phyloP scores from a whole-genome alignment of 306 rosid species.

The Fragaria iinumae region DNA sequence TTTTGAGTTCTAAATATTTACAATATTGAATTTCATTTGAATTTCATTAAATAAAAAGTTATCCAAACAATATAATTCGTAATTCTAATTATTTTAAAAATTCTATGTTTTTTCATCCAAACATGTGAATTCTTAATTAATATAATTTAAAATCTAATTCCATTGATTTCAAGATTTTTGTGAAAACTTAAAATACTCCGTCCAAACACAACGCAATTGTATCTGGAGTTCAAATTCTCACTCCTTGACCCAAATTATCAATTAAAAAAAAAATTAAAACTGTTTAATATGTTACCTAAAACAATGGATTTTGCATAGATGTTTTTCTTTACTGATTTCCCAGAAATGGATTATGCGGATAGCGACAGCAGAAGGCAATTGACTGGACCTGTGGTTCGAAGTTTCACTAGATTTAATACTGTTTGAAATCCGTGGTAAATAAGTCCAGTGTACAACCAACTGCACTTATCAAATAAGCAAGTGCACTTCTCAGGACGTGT shows the following conservation, averaged over 20 bases:
- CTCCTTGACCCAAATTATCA: background rate
- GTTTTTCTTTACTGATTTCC: background rate
- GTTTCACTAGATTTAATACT: conserved; percentile 38
- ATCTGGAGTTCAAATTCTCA: background rate
- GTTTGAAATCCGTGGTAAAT: too few species aligned
- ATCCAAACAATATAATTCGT: too few species aligned
- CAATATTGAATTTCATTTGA: too few species aligned
- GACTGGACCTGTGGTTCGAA: conserved; percentile 68
- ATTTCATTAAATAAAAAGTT: too few species aligned
- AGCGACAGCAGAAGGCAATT: conserved; percentile 1
- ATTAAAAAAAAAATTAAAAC: background rate
- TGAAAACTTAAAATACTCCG: too few species aligned
- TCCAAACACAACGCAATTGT: too few species aligned
- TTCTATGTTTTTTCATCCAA: too few species aligned
- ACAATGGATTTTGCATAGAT: background rate
- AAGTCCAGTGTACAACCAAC: fast-evolving
- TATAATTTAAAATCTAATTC: too few species aligned
- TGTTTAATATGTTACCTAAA: background rate
- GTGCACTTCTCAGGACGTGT: conserved; percentile 33
- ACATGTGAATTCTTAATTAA: too few species aligned
- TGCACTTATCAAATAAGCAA: fast-evolving
- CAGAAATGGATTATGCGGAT: background rate
- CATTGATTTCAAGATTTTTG: too few species aligned
- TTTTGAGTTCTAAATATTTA: too few species aligned
- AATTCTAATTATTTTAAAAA: too few species aligned